Evolutionary conservation across 2,329 filamentous ascomycete species (phyloP).

Genomic region (Orbilia blumenaviensis): DNA sequence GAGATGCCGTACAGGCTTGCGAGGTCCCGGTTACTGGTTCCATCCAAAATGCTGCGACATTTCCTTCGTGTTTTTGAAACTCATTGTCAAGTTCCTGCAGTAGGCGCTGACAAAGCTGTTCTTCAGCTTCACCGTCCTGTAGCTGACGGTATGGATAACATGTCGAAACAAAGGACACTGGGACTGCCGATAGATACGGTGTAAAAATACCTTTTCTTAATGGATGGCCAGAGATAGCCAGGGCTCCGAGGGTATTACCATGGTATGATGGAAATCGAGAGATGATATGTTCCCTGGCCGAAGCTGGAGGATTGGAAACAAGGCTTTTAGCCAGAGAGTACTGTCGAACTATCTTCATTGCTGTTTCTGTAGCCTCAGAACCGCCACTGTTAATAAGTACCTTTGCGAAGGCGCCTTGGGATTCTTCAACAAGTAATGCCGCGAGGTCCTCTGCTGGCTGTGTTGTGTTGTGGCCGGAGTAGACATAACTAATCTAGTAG

Average conservation of each 20-base stretch:
- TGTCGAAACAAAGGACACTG: slow-evolving; percentile 71
- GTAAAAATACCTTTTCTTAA: slow-evolving; percentile 71
- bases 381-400: slow-evolving; percentile 58
- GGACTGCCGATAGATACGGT: slow-evolving; percentile 65
- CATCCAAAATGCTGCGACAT: slow-evolving; percentile 59
- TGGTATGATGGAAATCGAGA: slow-evolving; percentile 74
- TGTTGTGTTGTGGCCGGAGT: slow-evolving; percentile 60
- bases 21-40: slow-evolving; percentile 58
- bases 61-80: slow-evolving; percentile 78
- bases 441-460: slow-evolving; percentile 67
- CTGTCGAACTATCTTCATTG: slow-evolving; percentile 73
- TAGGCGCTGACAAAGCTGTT: slow-evolving; percentile 70
- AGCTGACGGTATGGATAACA: slow-evolving; percentile 73
- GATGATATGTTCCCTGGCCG: slow-evolving; percentile 70
- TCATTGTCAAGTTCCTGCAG: slow-evolving; percentile 73
- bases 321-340: slow-evolving; percentile 69
- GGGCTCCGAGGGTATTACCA: slow-evolving; percentile 73
- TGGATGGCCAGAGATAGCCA: slow-evolving; percentile 72
- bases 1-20: slow-evolving; percentile 73
- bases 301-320: slow-evolving; percentile 61
- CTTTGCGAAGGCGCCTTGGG: slow-evolving; percentile 40
- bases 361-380: slow-evolving; percentile 75
- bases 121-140: slow-evolving; percentile 65
- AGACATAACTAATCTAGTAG: slow-evolving; percentile 59
- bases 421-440: slow-evolving; percentile 65